Percentiles rank a stretch among this genome's conserved stretches.
phyloP scores from a whole-genome alignment of 2,329 filamentous ascomycete genomes.

The Xylaria arbuscula region DNA sequence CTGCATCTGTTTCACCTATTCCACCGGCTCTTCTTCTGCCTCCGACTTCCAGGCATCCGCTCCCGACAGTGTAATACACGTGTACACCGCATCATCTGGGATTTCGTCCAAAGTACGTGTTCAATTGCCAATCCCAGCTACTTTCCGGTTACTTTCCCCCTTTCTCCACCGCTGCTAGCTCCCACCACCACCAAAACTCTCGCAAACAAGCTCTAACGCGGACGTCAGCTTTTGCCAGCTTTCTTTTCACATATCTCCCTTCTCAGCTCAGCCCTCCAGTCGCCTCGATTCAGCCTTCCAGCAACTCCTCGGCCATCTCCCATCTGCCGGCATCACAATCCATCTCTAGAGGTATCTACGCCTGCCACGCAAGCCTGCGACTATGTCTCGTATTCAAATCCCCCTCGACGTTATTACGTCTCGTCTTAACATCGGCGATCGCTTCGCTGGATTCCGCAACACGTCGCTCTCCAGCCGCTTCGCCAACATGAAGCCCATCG shows the following conservation, averaged over 20 bases:
- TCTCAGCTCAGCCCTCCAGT: background rate
- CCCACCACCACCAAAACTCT: constrained; percentile 15
- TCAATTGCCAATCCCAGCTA: constrained; percentile 17
- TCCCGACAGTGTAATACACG: background rate
- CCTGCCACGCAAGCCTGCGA: constrained; percentile 37
- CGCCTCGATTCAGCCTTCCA: background rate
- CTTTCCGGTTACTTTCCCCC: constrained; percentile 32
- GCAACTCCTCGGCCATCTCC: constrained; percentile 2
- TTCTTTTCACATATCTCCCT: background rate
- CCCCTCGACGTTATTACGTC: constrained; percentile 92
- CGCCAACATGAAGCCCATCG: constrained; percentile 88
- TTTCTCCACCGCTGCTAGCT: constrained; percentile 30
- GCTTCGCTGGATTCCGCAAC: constrained; percentile 84
- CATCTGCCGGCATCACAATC: constrained; percentile 7
- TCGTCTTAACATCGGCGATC: constrained; percentile 84
- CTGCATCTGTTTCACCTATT: background rate
- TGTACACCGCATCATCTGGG: constrained; percentile 17
- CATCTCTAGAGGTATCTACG: constrained; percentile 4
- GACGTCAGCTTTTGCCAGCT: constrained; percentile 5
- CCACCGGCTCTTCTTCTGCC: background rate
- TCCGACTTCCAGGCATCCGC: background rate
- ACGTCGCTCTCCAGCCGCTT: constrained; percentile 85
- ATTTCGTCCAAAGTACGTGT: constrained; percentile 19
- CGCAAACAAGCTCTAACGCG: constrained; percentile 11
- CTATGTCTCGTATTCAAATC: constrained; percentile 90